These are phyloP conservation scores for Sparassis latifolia DNA, from an alignment of 1,284 basidiomycete species.

Conservation along the genomic window DNA sequence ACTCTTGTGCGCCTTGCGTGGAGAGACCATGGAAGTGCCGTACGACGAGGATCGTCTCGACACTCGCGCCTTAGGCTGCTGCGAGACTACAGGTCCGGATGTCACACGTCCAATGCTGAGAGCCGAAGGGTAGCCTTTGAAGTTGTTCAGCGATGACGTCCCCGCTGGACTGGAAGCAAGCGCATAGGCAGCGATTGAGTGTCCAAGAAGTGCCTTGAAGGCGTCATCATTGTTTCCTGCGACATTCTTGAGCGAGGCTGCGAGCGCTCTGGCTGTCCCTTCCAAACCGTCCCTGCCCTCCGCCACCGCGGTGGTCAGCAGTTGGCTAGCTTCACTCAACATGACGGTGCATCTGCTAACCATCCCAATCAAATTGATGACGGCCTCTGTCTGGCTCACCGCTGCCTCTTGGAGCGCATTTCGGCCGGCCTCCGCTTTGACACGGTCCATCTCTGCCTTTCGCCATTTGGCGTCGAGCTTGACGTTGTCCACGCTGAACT, in stretches of 20 bases:
- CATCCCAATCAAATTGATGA: slow-evolving; percentile 70
- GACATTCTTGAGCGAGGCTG: slow-evolving; percentile 44
- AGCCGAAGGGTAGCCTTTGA: slow-evolving; percentile 32
- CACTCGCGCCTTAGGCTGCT: slow-evolving; percentile 28
- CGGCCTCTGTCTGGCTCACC: slow-evolving; percentile 56
- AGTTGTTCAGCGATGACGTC: slow-evolving; percentile 17
- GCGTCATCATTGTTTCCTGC: slow-evolving; percentile 63
- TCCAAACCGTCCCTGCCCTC: slow-evolving; percentile 35
- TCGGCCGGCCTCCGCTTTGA: slow-evolving; percentile 65
- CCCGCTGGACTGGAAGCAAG: slow-evolving; percentile 14
- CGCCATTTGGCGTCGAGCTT: slow-evolving; percentile 64
- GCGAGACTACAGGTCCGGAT: slow-evolving; percentile 41
- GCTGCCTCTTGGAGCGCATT: slow-evolving; percentile 63
- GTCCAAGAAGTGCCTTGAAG: slow-evolving; percentile 59
- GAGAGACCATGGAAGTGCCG: slow-evolving; percentile 33
- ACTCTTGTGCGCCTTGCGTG: slow-evolving; percentile 39
- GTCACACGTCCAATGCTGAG: slow-evolving; percentile 26
- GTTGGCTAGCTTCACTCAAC: slow-evolving; percentile 58
- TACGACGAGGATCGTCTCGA: slow-evolving; percentile 48
- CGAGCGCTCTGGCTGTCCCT: slow-evolving; percentile 37
- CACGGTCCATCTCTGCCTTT: slow-evolving; percentile 67
- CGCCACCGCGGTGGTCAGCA: slow-evolving; percentile 42
- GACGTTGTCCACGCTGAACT: slow-evolving; percentile 64
- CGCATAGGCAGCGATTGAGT: slow-evolving; percentile 51
- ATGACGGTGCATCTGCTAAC: slow-evolving; percentile 76